Evolutionary conservation across 1,284 basidiomycete genomes (phyloP).

Genomic region (Puccinia horiana): DNA sequence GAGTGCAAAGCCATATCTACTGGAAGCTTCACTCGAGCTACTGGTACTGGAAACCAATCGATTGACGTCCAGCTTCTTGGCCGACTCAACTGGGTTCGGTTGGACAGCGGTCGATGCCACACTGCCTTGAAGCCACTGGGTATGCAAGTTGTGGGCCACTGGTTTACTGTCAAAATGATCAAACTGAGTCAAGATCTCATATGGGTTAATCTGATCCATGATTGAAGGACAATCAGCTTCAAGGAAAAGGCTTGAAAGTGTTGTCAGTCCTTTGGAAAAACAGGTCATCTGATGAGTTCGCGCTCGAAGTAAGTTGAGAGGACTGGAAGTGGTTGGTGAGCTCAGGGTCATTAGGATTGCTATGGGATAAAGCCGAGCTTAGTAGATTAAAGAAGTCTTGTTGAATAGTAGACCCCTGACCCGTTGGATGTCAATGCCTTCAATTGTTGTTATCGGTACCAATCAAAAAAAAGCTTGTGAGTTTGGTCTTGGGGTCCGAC

Average conservation of each 20-base stretch:
- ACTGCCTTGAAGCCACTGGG: conserved; percentile 21
- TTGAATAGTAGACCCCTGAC: not conserved
- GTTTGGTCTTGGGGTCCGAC: too few species aligned
- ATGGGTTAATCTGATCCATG: conserved; percentile 2
- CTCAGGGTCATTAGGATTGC: not conserved
- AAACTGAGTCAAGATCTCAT: not conserved
- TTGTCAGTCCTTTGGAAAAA: not conserved
- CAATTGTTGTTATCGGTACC: not conserved
- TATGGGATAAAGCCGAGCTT: not conserved
- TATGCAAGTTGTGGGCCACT: not conserved
- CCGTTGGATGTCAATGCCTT: not conserved
- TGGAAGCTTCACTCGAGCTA: conserved; percentile 12
- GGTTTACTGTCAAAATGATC: conserved; percentile 11
- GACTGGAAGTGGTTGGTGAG: not conserved
- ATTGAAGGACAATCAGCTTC: not conserved
- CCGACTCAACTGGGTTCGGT: not conserved
- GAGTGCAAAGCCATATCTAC: not conserved
- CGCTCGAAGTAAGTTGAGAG: not conserved
- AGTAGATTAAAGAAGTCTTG: not conserved
- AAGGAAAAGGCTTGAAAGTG: not conserved
- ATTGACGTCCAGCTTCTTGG: not conserved
- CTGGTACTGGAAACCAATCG: conserved; percentile 8
- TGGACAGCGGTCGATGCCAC: conserved; percentile 11
- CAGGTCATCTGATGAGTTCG: not conserved
- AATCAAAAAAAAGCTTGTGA: not conserved